phyloP scores from a whole-genome alignment of 2,329 filamentous ascomycete species.

The Parastagonospora avenae region DNA sequence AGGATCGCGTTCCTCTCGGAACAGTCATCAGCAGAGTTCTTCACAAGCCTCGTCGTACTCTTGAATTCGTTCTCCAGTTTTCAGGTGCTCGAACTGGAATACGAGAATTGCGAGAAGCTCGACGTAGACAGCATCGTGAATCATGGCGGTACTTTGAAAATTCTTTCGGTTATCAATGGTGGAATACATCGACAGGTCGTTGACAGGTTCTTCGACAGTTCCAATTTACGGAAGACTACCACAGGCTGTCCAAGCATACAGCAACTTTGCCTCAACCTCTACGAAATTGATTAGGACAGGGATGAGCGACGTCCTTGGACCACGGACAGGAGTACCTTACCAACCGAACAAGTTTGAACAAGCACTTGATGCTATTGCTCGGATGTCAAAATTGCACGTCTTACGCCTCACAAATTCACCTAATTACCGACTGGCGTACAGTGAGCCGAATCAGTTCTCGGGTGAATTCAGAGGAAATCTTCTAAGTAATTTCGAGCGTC shows the following conservation, averaged over 20 bases:
- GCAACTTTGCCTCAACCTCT: conserved; percentile 5
- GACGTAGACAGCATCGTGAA: not conserved
- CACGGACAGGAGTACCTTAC: no score
- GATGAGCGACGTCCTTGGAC: conserved; percentile 1
- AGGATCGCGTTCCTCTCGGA: not conserved
- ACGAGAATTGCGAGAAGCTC: not conserved
- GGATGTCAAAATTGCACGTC: not conserved
- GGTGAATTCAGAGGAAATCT: no score
- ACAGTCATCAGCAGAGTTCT: not conserved
- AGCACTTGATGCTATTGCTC: not conserved
- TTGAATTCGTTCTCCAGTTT: not conserved
- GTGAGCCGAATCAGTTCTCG: no score
- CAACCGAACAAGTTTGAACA: not conserved
- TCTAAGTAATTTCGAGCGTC: not conserved
- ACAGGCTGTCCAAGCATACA: not conserved
- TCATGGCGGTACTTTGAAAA: conserved; percentile 2
- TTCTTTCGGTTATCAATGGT: conserved; percentile 1
- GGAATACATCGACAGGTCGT: not conserved
- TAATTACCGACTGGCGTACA: not conserved
- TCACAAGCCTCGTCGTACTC: not conserved
- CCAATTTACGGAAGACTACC: not conserved
- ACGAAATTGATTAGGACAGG: not conserved
- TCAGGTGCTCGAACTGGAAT: not conserved
- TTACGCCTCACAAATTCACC: not conserved
- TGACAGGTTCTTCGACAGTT: not conserved